Percentiles rank a stretch among this genome's conserved stretches.
Evolutionary conservation across 306 rosid species (phyloP).

Genomic region (Myrica gale): DNA sequence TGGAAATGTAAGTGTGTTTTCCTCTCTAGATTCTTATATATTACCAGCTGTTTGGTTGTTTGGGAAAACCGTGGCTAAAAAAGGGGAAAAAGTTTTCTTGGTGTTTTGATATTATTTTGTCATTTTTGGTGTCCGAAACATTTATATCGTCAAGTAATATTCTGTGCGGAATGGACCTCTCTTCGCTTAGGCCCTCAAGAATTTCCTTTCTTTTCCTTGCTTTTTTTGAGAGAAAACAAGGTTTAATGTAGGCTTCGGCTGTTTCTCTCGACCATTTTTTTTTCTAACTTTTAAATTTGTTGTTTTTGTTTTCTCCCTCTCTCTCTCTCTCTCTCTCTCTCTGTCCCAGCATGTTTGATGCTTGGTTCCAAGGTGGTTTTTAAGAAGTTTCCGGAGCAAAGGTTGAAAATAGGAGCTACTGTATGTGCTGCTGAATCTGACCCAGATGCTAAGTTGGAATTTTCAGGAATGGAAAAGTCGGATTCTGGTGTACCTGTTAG

Average conservation of each 20-base stretch:
- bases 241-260: not conserved
- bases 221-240: not conserved
- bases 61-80: not conserved
- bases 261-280: not conserved
- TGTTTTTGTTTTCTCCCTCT: not conserved
- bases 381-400: conserved; percentile 22
- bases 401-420: conserved; percentile 37
- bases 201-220: not conserved
- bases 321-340: not conserved
- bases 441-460: conserved; percentile 46
- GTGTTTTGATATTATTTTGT: not conserved
- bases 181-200: not conserved
- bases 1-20: conserved; percentile 35
- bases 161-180: not conserved
- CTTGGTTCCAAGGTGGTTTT: conserved; percentile 42
- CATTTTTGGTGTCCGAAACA: not conserved
- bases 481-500: conserved; percentile 32
- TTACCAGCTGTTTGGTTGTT: not conserved
- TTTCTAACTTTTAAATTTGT: not conserved
- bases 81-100: not conserved
- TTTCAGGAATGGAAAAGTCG: conserved; percentile 31
- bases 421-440: conserved; percentile 47
- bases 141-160: not conserved
- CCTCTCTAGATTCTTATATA: not conserved
- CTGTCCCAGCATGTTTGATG: conserved; percentile 17